phyloP scores from a whole-genome alignment of 208 protist genomes.

The Hexamita inflata region DNA sequence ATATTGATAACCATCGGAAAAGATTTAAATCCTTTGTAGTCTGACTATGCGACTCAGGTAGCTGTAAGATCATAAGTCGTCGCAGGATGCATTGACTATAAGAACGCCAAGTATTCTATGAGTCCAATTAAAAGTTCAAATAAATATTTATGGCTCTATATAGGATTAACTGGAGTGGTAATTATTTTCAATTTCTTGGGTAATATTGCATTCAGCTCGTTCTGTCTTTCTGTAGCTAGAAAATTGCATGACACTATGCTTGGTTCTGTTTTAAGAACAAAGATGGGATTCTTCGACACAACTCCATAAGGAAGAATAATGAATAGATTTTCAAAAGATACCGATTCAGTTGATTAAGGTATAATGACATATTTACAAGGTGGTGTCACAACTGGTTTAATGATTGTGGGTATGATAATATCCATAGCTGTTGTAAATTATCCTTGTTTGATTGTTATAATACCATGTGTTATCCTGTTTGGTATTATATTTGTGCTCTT shows the following conservation, averaged over 20 bases:
- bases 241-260: slow-evolving; percentile 7
- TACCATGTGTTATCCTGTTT: not conserved
- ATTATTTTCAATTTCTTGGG: not conserved
- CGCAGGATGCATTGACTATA: not conserved
- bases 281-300: slow-evolving; percentile 28
- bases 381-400: not conserved
- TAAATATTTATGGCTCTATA: not conserved
- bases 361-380: not conserved
- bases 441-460: not conserved
- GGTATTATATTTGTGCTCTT: not conserved
- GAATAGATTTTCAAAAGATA: slow-evolving; percentile 30
- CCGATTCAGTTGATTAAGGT: slow-evolving; percentile 11
- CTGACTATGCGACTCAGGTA: not conserved
- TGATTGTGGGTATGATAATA: slow-evolving; percentile 11
- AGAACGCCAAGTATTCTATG: not conserved
- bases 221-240: not conserved
- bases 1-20: not conserved
- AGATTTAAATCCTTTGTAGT: not conserved
- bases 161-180: not conserved
- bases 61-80: not conserved
- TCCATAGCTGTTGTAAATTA: not conserved
- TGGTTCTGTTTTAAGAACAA: not conserved
- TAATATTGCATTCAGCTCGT: not conserved
- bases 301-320: slow-evolving; percentile 31
- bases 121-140: not conserved